These are phyloP conservation scores for Polymyxa betae DNA, from an alignment of 208 protist genomes.

Conservation along the genomic window DNA sequence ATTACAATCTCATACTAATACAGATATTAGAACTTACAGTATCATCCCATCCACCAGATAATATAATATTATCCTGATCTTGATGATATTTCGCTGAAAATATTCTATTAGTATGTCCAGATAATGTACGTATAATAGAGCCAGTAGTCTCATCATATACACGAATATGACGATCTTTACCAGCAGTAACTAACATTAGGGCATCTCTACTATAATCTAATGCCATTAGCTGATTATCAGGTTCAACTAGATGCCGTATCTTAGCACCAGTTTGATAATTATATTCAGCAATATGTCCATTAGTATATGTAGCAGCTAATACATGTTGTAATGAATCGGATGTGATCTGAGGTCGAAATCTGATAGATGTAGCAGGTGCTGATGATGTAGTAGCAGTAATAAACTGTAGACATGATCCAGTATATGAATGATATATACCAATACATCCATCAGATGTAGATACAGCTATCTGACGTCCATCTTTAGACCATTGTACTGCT, in stretches of 20 bases:
- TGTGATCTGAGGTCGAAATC: not conserved
- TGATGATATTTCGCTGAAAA: not conserved
- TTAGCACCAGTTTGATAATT: conserved; percentile 14
- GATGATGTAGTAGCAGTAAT: not conserved
- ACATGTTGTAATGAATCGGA: not conserved
- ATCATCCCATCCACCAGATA: conserved; percentile 38
- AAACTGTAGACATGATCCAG: conserved; percentile 3
- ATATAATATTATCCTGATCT: not conserved
- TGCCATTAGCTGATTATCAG: conserved; percentile 17
- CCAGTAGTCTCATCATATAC: conserved; percentile 31
- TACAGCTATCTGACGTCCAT: conserved; percentile 23
- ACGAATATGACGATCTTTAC: not conserved
- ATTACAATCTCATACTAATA: no score
- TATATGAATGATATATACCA: not conserved
- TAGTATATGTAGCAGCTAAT: conserved; percentile 11
- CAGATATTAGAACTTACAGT: no score
- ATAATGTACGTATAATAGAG: not conserved
- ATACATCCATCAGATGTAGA: conserved; percentile 19
- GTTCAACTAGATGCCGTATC: conserved; percentile 38
- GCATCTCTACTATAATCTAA: not conserved
- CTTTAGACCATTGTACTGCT: not conserved
- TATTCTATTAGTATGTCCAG: not conserved
- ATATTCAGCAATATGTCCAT: conserved; percentile 39
- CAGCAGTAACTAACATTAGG: conserved; percentile 28
- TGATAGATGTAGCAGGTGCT: not conserved